Evolutionary conservation across 2,329 filamentous ascomycete genomes (phyloP), one percentile per base, ranked within the genome.

Genomic region (Phyllosticta paracitricarpa): DNA sequence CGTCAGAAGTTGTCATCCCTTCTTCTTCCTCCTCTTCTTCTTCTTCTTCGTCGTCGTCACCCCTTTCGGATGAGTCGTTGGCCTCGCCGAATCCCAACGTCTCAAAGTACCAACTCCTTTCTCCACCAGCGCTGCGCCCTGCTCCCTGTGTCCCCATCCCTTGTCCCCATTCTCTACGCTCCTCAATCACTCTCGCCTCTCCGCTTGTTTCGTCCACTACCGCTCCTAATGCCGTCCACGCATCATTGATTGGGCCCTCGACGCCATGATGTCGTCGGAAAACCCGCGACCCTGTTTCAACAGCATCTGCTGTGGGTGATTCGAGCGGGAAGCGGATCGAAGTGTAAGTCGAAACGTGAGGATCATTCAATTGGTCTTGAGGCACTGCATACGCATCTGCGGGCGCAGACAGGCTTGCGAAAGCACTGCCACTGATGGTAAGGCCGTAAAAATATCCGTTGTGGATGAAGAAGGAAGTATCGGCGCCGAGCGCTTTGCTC

Each of bases 181-280:
- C 82, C 70, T 92, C 89, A 0, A 89, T 72, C 19, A 89, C 84
- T 57, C 82, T 77, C 1, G 88, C 72, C 14, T 78, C 71, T 1
- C 84, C 83, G 0, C 81, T 85, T 10, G 67, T 66, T 63, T 89
- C 84, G 62, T 89, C 83, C 35, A 76, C 77, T 28, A 83, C 79
- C 1, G 91, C 75, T 3, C 81, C 81, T 3, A 92, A 74, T 62
- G 84, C 82, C 0, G 83, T 87, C 88, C 88, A 92, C 2, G 86
- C 81, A 66, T 91, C 85, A 65, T 91, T 87, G 17, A 91, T 84
- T 0, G 86, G 82, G 0, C 88, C 88, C 69, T 91, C 88, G 14
- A 48, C 4, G 28, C 75, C 76, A 65, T 89, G 85, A 57, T 87
- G 79, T 17, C 88, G 82, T 7, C 88, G 79, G 81, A 85, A 90